phyloP scores from a whole-genome alignment of 2,329 filamentous ascomycete species.

The Claviceps citrina region DNA sequence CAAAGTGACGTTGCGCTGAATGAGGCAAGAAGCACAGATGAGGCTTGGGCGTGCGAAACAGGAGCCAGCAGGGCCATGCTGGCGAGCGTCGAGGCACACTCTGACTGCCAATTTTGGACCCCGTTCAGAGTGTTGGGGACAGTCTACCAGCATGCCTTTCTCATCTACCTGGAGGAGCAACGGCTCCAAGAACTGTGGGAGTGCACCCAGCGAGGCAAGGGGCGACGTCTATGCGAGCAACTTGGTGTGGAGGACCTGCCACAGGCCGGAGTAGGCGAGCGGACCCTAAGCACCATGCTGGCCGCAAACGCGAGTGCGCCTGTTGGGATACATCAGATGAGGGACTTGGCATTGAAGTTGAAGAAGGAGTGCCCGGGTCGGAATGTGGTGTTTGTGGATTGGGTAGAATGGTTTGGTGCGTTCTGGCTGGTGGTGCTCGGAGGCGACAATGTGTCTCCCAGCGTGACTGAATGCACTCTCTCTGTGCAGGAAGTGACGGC shows the following conservation, averaged over 20 bases:
- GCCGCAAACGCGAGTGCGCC: not conserved
- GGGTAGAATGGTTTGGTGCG: not conserved
- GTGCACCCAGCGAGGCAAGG: not conserved
- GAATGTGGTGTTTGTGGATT: not conserved
- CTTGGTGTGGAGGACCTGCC: not conserved
- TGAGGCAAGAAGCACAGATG: not conserved
- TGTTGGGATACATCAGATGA: not conserved
- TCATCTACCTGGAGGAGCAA: not conserved
- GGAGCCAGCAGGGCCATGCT: slow-evolving; percentile 1
- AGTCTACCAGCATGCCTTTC: not conserved
- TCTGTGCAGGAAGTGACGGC: not conserved
- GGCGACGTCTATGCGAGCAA: not conserved
- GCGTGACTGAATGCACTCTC: not conserved
- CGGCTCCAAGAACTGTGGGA: not conserved
- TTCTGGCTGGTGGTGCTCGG: not conserved
- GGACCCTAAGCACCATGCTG: not conserved
- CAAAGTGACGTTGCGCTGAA: not conserved
- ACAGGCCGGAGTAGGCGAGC: not conserved
- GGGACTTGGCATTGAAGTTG: not conserved
- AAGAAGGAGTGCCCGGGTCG: not conserved
- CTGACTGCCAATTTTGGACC: not conserved
- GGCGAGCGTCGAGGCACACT: slow-evolving; percentile 1
- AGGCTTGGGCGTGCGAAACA: slow-evolving; percentile 2
- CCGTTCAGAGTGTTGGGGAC: not conserved
- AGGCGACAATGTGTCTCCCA: not conserved